These are phyloP conservation scores for Fraxinus greggii DNA, from an alignment of 305 asterid genomes.

Conservation along the genomic window DNA sequence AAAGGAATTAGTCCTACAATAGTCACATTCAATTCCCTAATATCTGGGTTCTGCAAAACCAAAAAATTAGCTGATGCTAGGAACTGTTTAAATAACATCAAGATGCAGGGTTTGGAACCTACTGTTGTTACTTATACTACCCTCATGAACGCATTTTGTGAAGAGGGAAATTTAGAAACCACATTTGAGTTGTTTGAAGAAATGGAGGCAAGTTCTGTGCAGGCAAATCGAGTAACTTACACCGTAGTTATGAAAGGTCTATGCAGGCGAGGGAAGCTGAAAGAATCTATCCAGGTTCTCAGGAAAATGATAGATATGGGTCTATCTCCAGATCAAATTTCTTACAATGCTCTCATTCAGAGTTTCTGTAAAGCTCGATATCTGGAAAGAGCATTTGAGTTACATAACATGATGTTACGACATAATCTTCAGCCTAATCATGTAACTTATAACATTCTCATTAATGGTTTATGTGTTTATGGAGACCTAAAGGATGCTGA, in stretches of 20 bases:
- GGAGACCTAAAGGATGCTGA: slow-evolving; percentile 59
- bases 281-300: slow-evolving; percentile 46
- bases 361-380: slow-evolving; percentile 52
- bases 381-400: slow-evolving; percentile 39
- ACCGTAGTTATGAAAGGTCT: slow-evolving; percentile 69
- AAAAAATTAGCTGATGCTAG: slow-evolving; percentile 44
- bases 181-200: slow-evolving; percentile 41
- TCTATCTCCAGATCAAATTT: slow-evolving; percentile 53
- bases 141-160: slow-evolving; percentile 64
- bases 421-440: slow-evolving; percentile 47
- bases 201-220: slow-evolving; percentile 52
- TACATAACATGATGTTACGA: slow-evolving; percentile 49
- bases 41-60: slow-evolving; percentile 62
- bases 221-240: slow-evolving; percentile 64
- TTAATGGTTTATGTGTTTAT: slow-evolving; percentile 61
- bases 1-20: slow-evolving; percentile 63
- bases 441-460: slow-evolving; percentile 61
- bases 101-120: slow-evolving; percentile 51
- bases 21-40: slow-evolving; percentile 68
- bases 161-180: slow-evolving; percentile 40
- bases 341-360: slow-evolving; percentile 62
- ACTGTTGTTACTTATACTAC: slow-evolving; percentile 62
- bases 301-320: slow-evolving; percentile 49
- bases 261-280: slow-evolving; percentile 51
- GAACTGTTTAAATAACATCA: slow-evolving; percentile 40